Percentiles rank a stretch among this genome's conserved stretches.
These are phyloP conservation scores for Curvularia sp. DNA, from an alignment of 2,329 filamentous ascomycete genomes.

Conservation along the genomic window DNA sequence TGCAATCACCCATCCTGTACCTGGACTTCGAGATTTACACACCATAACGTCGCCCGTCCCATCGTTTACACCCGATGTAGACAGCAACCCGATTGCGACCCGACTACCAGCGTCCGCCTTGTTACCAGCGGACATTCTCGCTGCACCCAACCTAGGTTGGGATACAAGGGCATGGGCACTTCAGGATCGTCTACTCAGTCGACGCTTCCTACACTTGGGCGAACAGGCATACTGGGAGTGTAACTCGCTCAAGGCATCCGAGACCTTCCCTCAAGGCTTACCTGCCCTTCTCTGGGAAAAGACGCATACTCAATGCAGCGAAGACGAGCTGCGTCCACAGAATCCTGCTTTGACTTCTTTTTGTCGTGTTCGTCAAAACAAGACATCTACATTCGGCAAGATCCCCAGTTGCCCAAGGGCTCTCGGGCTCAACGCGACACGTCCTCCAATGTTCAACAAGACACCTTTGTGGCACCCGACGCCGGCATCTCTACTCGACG, in stretches of 20 bases:
- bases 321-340: neutral
- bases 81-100: neutral
- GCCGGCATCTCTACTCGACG: too few species aligned
- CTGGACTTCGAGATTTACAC: neutral
- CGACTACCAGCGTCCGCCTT: constrained; percentile 20
- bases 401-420: too few species aligned
- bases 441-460: too few species aligned
- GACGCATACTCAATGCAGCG: constrained; percentile 33
- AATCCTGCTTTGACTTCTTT: neutral
- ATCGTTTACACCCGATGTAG: neutral
- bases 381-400: too few species aligned
- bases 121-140: constrained; percentile 24
- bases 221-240: constrained; percentile 51
- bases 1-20: neutral
- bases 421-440: too few species aligned
- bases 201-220: constrained; percentile 42
- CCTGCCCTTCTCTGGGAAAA: constrained; percentile 49
- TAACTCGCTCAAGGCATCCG: constrained; percentile 46
- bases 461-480: too few species aligned
- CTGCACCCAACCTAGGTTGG: constrained; percentile 38
- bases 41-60: constrained; percentile 3
- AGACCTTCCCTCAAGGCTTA: constrained; percentile 46
- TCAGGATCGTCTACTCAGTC: constrained; percentile 48
- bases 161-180: constrained; percentile 48
- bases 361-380: neutral